Evolutionary conservation across 129 eudicot species (phyloP), one percentile per base, ranked within the genome.

Genomic region (Logfia minima): DNA sequence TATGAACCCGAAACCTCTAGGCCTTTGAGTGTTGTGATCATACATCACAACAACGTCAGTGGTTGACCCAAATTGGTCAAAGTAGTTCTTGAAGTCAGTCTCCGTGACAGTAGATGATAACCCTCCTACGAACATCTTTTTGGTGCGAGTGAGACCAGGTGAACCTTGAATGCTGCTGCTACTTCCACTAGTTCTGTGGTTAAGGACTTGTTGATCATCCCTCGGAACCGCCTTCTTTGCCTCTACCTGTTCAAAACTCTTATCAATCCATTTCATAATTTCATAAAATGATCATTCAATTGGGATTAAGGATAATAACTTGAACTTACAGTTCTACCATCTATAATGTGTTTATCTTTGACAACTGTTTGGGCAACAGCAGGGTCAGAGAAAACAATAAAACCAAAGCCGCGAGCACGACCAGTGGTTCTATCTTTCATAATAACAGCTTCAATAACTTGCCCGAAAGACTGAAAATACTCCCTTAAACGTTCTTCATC

Each of bases 161-260:
- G 96, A 90, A 31, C 93, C 92, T 43, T 82, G 92, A 37, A 48
- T 48, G n/a, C 55, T 48, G 55, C 55, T 48, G 55, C 72, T 43
- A 71, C 92, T 90, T 61, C 84, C 82, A 72, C 60, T 84, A 85
- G 28, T 85, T 83, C 88, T 48, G 55, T 48, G 85, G 84, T 24
- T 88, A 3, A 80, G 24, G 7, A 72, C 74, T 70, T 88, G 85
- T 52, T 90, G 95, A 81, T 90, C 98, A 61, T 93, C 98, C 52
- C 96, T 85, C 3, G 98, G 96, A 48, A 93, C 97, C 61, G 98
- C 98, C 77, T 88, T 93, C 76, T 93, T 93, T 52, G 98, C 98
- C 77, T 93, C 98, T 51, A 93, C 98, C 98, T 93, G 78, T 71
- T 59, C 29, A 76, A 65, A 62, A 73, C 21, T 73, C 37, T 0